Evolutionary conservation across 108 stramenopile genomes (phyloP), one percentile per base, ranked within the genome.

Genomic region (Nitzschia sp.): DNA sequence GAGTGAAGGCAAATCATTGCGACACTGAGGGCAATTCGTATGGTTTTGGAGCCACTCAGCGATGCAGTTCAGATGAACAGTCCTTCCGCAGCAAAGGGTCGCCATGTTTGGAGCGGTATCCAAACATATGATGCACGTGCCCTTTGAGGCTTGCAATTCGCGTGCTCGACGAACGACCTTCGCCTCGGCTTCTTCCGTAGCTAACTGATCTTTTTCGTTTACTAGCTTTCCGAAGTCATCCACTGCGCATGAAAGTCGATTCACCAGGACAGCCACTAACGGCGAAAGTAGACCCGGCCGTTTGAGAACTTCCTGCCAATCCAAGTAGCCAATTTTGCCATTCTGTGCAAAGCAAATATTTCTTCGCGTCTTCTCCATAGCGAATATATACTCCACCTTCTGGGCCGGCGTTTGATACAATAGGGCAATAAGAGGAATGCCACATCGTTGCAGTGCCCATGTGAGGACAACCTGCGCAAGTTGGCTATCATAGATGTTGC

Each of bases 31-130:
- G 64, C 77, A 82, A 8, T 53, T 59, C 15, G 41, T n/a, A 44
- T 79, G 56, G 2, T 27, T 31, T 9, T 50, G 38, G 3, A 82
- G 48, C 81, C 81, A 82, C 53, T 78, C 52, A 9, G 81, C 81
- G 34, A 82, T 56, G 45, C 81, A 82, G 63, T 78, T 79, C 34
- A 82, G 68, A 72, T 82, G 81, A 16, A 79, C 70, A n/a, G 77
- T 61, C 68, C 75, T 75, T 45, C 81, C 81, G 62, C 81, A 82
- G 67, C 81, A 82, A 26, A 82, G 59, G 1, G 81, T 79, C 3
- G 74, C 69, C 27, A 82, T 76, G 44, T 82, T 82, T 46, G 81
- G 81, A 26, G 32, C 25, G 13, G 68, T 64, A 15, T 77, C 76
- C 3, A 82, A 66, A 53, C 81, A 82, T 21, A 82, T 79, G 21